These are phyloP conservation scores for Bipolaris victoriae DNA, from an alignment of 2,329 filamentous ascomycete genomes.

Conservation along the genomic window DNA sequence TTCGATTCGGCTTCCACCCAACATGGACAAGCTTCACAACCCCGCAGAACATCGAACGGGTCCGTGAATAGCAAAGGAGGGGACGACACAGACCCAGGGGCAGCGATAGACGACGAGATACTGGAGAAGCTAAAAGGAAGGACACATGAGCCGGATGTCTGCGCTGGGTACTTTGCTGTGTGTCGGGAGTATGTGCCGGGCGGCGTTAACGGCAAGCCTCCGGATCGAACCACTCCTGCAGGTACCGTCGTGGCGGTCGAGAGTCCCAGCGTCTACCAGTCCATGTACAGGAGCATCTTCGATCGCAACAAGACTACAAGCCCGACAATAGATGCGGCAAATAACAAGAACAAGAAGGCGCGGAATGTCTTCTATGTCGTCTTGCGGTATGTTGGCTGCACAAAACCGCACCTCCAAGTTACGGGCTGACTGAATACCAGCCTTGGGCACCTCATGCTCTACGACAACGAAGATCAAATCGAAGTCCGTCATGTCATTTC, in stretches of 20 bases:
- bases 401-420: no score
- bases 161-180: slow-evolving; percentile 93
- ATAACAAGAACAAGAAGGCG: slow-evolving; percentile 63
- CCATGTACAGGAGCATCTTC: slow-evolving; percentile 96
- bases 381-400: slow-evolving; percentile 66
- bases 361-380: slow-evolving; percentile 95
- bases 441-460: slow-evolving; percentile 92
- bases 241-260: slow-evolving; percentile 78
- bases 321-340: slow-evolving; percentile 61
- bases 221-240: slow-evolving; percentile 81
- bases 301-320: slow-evolving; percentile 70
- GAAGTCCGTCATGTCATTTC: slow-evolving; percentile 97
- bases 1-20: slow-evolving; percentile 3
- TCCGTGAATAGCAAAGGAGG: slow-evolving; percentile 18
- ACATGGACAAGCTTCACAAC: not conserved
- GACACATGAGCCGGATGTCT: slow-evolving; percentile 73
- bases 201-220: slow-evolving; percentile 89
- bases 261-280: slow-evolving; percentile 94
- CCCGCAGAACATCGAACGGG: slow-evolving; percentile 21
- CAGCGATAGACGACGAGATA: slow-evolving; percentile 32
- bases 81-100: slow-evolving; percentile 22
- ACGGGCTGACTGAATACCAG: slow-evolving; percentile 25
- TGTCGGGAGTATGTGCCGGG: slow-evolving; percentile 91
- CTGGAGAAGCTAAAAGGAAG: slow-evolving; percentile 32
- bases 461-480: slow-evolving; percentile 92